Percentiles rank a stretch among this genome's conserved stretches.
Conservation (phyloP, 78 protist species). For the Guillardia theta region DNA sequence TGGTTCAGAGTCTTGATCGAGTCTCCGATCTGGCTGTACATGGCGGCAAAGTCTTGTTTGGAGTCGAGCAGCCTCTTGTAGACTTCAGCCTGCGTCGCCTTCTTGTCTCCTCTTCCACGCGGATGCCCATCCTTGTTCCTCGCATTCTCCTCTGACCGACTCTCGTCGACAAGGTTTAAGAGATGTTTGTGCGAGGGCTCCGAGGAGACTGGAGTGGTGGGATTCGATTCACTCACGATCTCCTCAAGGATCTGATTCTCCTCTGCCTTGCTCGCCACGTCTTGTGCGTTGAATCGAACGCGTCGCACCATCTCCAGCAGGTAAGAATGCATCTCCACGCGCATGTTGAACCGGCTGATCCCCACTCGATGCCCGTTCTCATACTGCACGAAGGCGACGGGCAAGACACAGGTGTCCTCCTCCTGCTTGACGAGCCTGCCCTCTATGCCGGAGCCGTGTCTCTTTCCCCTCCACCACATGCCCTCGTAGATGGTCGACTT, state of each 20-base stretch:
- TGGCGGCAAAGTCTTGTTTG: neutral
- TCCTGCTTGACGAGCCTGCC: neutral
- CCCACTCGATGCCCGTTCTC: neutral
- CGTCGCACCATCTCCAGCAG: neutral
- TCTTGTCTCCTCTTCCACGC: neutral
- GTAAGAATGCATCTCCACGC: neutral
- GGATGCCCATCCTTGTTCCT: neutral
- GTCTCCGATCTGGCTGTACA: neutral
- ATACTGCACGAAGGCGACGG: neutral
- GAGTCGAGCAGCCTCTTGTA: no score
- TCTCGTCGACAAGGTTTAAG: no score
- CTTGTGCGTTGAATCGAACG: neutral
- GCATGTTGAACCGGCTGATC: neutral
- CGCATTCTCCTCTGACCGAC: neutral
- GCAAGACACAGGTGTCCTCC: neutral
- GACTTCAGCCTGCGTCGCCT: neutral
- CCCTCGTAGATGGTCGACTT: neutral
- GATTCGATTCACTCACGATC: neutral
- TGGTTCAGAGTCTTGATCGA: neutral
- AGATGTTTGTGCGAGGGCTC: neutral
- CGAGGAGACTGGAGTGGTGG: neutral
- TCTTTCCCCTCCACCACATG: neutral
- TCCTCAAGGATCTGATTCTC: neutral
- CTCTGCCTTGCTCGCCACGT: neutral
- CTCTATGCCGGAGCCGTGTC: neutral